Conservation (phyloP, 2,329 filamentous ascomycete genomes). For the Clonostachys rosea region DNA sequence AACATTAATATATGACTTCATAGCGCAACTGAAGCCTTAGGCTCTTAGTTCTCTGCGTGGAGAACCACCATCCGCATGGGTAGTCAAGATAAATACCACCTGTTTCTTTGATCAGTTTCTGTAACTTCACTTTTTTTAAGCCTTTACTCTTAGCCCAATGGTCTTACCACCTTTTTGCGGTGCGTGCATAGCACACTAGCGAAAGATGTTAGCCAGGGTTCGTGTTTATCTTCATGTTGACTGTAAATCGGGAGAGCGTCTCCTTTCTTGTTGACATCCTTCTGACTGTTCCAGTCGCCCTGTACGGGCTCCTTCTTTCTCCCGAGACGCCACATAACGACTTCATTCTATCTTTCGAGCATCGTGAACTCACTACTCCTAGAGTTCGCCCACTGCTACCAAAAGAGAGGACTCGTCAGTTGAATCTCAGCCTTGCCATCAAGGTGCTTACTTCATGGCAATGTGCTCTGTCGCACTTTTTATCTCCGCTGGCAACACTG, state of each 20-base stretch:
- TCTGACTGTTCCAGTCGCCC: slow-evolving; percentile 19
- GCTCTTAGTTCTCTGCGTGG: too few species aligned
- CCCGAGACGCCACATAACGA: slow-evolving; percentile 20
- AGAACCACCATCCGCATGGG: too few species aligned
- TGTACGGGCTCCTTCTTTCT: slow-evolving; percentile 19
- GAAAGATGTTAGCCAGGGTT: too few species aligned
- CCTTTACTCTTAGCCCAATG: too few species aligned
- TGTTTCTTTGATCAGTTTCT: too few species aligned
- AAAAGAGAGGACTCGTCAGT: slow-evolving; percentile 29
- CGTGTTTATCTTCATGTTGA: slow-evolving; percentile 21
- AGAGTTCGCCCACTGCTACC: slow-evolving; percentile 8
- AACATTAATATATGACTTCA: too few species aligned
- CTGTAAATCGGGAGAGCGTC: slow-evolving; percentile 30
- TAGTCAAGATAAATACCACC: too few species aligned
- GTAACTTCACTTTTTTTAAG: too few species aligned
- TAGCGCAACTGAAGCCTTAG: too few species aligned
- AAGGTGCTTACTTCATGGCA: slow-evolving; percentile 55
- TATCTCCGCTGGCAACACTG: slow-evolving; percentile 67
- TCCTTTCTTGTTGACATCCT: slow-evolving; percentile 40
- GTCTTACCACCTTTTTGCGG: too few species aligned
- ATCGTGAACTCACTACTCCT: slow-evolving; percentile 12
- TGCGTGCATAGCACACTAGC: too few species aligned
- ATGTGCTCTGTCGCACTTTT: slow-evolving; percentile 62
- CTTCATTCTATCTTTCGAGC: slow-evolving; percentile 4
- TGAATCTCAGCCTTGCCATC: slow-evolving; percentile 40